Evolutionary conservation across 169 alveolate genomes (phyloP), one percentile per base, ranked within the genome.

Genomic region (Sarcocystis neurona): DNA sequence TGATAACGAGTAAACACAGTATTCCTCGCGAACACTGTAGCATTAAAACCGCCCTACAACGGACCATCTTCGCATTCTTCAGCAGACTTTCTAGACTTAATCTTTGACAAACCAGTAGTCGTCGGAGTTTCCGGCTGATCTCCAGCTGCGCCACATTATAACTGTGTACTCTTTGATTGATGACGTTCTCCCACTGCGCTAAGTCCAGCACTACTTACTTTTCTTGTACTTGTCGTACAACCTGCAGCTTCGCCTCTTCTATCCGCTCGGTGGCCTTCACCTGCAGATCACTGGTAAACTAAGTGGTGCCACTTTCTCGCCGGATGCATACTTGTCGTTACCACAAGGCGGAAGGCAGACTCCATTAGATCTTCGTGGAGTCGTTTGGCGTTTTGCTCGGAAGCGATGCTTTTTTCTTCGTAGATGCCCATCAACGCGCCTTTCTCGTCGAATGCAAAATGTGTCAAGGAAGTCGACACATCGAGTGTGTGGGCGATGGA

Each of bases 191-290:
- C 20, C 23, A 30, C 79, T 41, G 6, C 18, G 43, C 48, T 53
- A 23, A 15, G 66, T 53, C 18, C 37, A 46, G 5, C 58, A 6
- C 5, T 15, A 34, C 82, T 72, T 72, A 72, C 82, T 72, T 56
- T 20, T 30, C 23, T 12, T 44, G 82, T 3, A 72, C 56, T 0
- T n/a, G 82, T 27, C 43, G 12, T 32, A 72, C 15, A 12, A 72
- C 41, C 8, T 72, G 12, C 18, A 39, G 56, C n/a, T 72, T 72
- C 58, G n/a, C 82, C 8, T 72, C 20, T 44, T 72, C 82, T 39
- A 72, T 72, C 34, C 50, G 41, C 82, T 72, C 60, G 50, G 82
- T 72, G 20, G 82, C 82, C 82, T 32, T 72, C 56, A 44, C 15
- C 82, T 72, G n/a, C 12, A 20, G 0, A n/a, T n/a, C n/a, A n/a